Percentiles rank a stretch among this genome's conserved stretches.
phyloP scores from a whole-genome alignment of 2,329 filamentous ascomycete genomes.

The Thielaviopsis musarum region DNA sequence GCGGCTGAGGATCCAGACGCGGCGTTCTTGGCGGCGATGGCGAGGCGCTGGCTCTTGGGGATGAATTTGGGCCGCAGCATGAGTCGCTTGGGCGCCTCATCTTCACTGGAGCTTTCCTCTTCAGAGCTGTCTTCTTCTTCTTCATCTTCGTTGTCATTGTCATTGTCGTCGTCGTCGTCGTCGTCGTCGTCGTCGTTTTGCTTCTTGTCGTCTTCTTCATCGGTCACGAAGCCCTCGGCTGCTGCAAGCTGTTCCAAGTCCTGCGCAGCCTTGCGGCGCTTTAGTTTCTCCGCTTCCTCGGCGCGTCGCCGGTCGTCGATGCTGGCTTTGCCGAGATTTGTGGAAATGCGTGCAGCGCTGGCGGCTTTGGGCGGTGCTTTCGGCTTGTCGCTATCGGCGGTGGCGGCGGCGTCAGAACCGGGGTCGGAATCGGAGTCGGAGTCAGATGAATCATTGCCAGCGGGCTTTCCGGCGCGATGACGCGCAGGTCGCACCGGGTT shows the following conservation, averaged over 20 bases:
- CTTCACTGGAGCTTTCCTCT: conserved; percentile 34
- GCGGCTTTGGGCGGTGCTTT: conserved; percentile 33
- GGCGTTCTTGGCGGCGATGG: conserved; percentile 14
- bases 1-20: conserved; percentile 2
- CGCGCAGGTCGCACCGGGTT: conserved; percentile 69
- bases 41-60: conserved; percentile 36
- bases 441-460: conserved; percentile 37
- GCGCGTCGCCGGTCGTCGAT: conserved; percentile 30
- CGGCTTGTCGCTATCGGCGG: conserved; percentile 22
- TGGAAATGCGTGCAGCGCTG: conserved; percentile 40
- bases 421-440: conserved; percentile 31
- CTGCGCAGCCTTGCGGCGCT: conserved; percentile 19
- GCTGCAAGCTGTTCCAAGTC: conserved; percentile 29
- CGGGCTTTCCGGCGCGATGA: conserved; percentile 70
- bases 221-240: conserved; percentile 48
- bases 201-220: conserved; percentile 24
- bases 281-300: conserved; percentile 29
- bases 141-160: too few species aligned
- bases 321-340: conserved; percentile 34
- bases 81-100: conserved; percentile 37
- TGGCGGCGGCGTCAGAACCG: conserved; percentile 22
- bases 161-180: conserved; percentile 25
- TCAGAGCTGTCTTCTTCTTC: conserved; percentile 22
- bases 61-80: conserved; percentile 50
- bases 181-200: conserved; percentile 18